A percentile compares a stretch with the other conserved stretches of the same genome.
Conservation (phyloP, 441 rosid genomes). For the Rhodomyrtus psidioides region DNA sequence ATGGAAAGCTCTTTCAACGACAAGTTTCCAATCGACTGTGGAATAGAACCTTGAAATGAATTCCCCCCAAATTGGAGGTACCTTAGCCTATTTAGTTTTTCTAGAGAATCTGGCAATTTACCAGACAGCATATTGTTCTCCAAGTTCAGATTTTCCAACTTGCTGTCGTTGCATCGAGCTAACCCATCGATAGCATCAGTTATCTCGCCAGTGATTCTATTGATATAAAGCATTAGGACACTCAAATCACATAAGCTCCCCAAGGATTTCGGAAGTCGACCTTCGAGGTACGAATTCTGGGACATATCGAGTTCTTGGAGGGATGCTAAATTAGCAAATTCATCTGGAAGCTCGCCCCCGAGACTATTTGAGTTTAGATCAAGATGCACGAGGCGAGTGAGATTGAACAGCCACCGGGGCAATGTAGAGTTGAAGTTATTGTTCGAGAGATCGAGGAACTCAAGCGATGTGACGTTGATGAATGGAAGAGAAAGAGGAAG, state of each 20-base stretch:
- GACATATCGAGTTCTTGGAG: conserved; percentile 5
- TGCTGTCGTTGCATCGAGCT: background rate
- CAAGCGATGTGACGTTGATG: background rate
- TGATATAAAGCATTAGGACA: background rate
- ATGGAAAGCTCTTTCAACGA: conserved; percentile 5
- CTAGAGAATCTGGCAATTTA: conserved; percentile 2
- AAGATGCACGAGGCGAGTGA: background rate
- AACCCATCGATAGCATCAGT: background rate
- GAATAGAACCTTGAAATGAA: conserved; percentile 13
- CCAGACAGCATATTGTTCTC: conserved; percentile 1
- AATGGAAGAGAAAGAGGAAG: conserved; percentile 1
- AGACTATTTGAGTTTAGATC: conserved; percentile 5
- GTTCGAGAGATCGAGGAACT: conserved; percentile 7
- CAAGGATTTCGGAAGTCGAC: background rate
- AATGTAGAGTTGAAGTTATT: background rate
- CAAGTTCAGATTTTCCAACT: conserved; percentile 9
- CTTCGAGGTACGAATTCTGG: background rate
- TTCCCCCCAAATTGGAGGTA: background rate
- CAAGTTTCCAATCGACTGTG: conserved; percentile 5
- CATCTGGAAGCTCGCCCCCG: conserved; percentile 2
- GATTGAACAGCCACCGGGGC: background rate
- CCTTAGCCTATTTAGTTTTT: background rate
- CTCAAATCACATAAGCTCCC: background rate
- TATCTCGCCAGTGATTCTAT: background rate
- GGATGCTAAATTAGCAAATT: background rate